Base-by-base conservation (phyloP, 106 monocot genomes). In the Dendrobium huoshanense region DNA sequence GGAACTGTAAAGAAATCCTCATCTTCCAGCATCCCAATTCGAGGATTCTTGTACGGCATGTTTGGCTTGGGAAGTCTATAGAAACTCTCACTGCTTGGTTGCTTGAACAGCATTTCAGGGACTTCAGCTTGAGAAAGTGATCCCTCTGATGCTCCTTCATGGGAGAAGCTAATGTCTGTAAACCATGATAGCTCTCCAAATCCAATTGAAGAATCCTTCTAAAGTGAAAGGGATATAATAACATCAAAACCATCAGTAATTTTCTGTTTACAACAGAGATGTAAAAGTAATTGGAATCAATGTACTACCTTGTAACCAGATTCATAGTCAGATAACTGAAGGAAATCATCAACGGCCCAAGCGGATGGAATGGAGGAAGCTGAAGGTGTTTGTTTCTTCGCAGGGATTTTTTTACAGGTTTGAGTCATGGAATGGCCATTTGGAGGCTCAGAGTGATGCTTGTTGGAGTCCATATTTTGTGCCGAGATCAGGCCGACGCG, bases 291-390 rank as follows among this genome's bases (percentile, higher is more conserved):
- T 1, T 3, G 24, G 24, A 65, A 25, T 37, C 37, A 37, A 37
- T 5, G 9, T 2, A 42, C 81, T 78, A 91, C 97, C 91, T 98
- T 98, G 77, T 89, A 86, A 22, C 68, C 49, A 19, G 92, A 78
- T 72, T 98, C 97, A 40, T 89, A 89, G 67, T 97, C 96, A 40
- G 92, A 91, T 15, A 97, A 86, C 82, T 92, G 96, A 48, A 97
- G 90, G 84, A 94, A 90, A 42, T 97, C 96, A 45, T 97, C 94
- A 1, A 91, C 92, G 27, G 94, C 85, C 92, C 94, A 98, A n/a
- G 83, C 75, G 4, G 90, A 78, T 16, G 83, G 72, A 19, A 48
- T 15, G 16, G 78, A 72, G 16, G 75, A 61, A 0, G 82, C 25
- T 7, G 82, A 70, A 1, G 89, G 55, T 18, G 80, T 27, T 29